These are phyloP conservation scores for Cytidiella melzeri DNA, from an alignment of 768 basidiomycete species.

Conservation along the genomic window DNA sequence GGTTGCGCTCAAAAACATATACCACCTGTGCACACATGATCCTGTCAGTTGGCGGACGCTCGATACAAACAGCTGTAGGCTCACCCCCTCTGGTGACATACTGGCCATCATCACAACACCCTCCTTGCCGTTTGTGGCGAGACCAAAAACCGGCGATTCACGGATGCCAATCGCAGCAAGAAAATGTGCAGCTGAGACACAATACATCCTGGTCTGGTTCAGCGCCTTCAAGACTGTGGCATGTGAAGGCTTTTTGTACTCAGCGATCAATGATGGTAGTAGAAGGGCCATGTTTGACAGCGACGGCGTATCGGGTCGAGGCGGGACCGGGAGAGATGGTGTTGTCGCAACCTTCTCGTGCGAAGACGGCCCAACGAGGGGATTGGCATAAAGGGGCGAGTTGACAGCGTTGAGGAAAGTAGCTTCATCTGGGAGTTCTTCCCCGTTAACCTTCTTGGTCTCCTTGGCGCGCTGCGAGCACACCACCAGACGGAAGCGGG, in stretches of 20 bases:
- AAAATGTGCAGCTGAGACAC: background rate
- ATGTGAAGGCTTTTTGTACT: background rate
- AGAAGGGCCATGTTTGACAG: background rate
- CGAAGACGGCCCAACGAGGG: too few relatives aligned
- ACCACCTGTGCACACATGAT: background rate
- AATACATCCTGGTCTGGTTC: background rate
- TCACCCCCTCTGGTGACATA: background rate
- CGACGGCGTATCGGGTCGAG: too few relatives aligned
- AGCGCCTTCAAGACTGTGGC: background rate
- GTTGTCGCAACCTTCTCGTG: too few relatives aligned
- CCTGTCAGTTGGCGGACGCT: background rate
- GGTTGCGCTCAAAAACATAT: background rate
- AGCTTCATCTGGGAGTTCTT: too few relatives aligned
- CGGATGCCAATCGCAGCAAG: background rate
- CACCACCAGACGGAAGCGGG: too few relatives aligned
- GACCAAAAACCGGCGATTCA: background rate
- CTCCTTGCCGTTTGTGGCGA: background rate
- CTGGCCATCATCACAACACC: background rate
- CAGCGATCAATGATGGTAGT: background rate
- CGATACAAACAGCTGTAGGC: background rate
- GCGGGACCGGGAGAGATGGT: too few relatives aligned
- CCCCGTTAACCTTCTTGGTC: too few relatives aligned
- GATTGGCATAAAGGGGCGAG: too few relatives aligned
- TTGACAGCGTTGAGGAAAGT: too few relatives aligned
- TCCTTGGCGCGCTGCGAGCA: too few relatives aligned